A percentile compares a stretch with the other conserved stretches of the same genome.
phyloP scores from a whole-genome alignment of 225 moss, liverwort and hornwort species.

The Bryoerythrophyllum caledonicum region DNA sequence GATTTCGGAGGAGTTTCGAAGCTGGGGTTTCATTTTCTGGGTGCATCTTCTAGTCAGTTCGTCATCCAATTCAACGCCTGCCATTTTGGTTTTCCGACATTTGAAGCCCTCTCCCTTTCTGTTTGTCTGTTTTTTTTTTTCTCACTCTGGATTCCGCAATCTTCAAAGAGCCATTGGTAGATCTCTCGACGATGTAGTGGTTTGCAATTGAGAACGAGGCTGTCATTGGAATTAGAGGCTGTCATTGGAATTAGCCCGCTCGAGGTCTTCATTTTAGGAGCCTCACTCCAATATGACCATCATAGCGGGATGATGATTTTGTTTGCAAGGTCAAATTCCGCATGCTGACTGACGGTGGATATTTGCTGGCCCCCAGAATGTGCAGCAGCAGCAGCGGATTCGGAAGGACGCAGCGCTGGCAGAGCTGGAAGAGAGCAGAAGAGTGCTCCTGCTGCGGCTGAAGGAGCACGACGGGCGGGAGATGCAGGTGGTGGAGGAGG shows the following conservation, averaged over 20 bases:
- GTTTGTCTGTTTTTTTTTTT: not conserved
- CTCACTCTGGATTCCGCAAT: not conserved
- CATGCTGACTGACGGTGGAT: slow-evolving; percentile 4
- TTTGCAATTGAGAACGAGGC: slow-evolving; percentile 16
- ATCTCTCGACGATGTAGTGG: not conserved
- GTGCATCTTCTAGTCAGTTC: slow-evolving; percentile 9
- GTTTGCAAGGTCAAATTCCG: not conserved
- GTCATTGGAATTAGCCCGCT: not conserved
- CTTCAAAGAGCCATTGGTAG: not conserved
- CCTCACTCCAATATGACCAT: not conserved
- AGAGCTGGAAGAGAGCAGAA: slow-evolving; percentile 85
- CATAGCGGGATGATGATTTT: not conserved
- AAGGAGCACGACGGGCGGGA: slow-evolving; percentile 85
- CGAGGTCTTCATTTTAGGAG: not conserved
- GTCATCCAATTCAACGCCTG: not conserved
- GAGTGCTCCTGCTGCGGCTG: slow-evolving; percentile 66
- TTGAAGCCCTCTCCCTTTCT: not conserved
- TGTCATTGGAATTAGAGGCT: too few relatives aligned
- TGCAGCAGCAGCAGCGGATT: slow-evolving; percentile 85
- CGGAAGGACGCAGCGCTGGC: slow-evolving; percentile 86
- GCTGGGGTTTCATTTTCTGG: not conserved
- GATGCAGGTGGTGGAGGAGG: slow-evolving; percentile 88
- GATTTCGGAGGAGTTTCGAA: not conserved
- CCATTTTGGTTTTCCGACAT: not conserved
- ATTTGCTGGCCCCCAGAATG: slow-evolving; percentile 43